Conservation (phyloP, 805 yeast species). For the Starmerella lactis-condensi region DNA sequence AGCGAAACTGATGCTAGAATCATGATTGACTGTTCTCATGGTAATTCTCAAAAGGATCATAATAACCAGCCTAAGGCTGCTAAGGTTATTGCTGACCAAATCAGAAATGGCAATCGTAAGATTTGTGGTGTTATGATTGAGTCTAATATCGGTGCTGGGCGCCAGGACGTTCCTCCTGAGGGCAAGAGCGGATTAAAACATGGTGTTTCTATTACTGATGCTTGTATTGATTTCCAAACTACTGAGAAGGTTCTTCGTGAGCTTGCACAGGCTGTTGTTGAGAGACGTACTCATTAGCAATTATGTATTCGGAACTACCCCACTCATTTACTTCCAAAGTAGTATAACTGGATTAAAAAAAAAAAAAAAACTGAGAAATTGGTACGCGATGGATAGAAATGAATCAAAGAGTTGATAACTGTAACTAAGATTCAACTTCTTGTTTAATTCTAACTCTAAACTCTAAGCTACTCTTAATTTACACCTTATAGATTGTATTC, state of each 20-base stretch:
- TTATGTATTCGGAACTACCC: no score
- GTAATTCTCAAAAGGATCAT: constrained; percentile 81
- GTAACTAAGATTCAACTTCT: no score
- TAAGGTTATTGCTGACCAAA: constrained; percentile 55
- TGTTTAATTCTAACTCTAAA: no score
- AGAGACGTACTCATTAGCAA: constrained; percentile 39
- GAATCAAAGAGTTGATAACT: no score
- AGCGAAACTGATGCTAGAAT: constrained; percentile 33
- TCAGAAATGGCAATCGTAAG: constrained; percentile 49
- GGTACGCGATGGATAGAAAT: no score
- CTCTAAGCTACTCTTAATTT: no score
- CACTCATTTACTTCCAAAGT: no score
- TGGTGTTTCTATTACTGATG: constrained; percentile 95
- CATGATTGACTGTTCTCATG: constrained; percentile 96
- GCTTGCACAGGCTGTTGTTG: constrained; percentile 62
- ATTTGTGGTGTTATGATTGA: constrained; percentile 96
- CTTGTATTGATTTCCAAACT: constrained; percentile 80
- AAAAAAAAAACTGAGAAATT: background rate
- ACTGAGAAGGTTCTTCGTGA: constrained; percentile 54
- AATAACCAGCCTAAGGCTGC: constrained; percentile 86
- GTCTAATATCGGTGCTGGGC: constrained; percentile 76
- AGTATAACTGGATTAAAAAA: no score
- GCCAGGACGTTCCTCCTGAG: constrained; percentile 64
- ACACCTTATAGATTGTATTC: no score
- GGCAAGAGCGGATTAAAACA: constrained; percentile 50